Evolutionary conservation across 2,329 filamentous ascomycete species (phyloP), one percentile per base, ranked within the genome.

Genomic region (Hypoxylon sp.): DNA sequence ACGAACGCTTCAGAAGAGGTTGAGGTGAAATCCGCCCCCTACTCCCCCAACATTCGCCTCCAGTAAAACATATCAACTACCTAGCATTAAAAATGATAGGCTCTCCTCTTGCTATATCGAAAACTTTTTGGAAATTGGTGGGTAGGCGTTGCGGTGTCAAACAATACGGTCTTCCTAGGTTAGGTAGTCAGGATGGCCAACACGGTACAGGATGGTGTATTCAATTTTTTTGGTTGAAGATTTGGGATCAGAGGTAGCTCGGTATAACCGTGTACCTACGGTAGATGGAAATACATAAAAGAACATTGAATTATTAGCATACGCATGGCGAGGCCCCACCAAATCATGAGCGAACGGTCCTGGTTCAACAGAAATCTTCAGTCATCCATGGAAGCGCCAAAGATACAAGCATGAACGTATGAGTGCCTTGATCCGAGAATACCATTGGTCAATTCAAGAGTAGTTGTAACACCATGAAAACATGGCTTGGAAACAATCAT

Each of bases 1-100:
- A 93, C 91, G 68, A 98, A 98, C 81, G 91, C 94, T 4, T 85
- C 93, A 2, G 93, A 97, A 65, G 92, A 95, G 58, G 85, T 83
- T 13, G 81, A 80, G 51, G 74, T 73, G 63, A 75, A 76, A 38
- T 56, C 72, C 41, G 71, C 74, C 13, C 75, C 75, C 6, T 75
- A 78, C 58, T 75, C 79, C 14, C 73, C 79, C 17, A 76, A 78
- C 56, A 79, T 82, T 50, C 81, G 81, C 14, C 75, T 83, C 3
- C 34, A 72, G 48, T 74, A 67, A 65, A 53, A 17, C 5, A n/a
- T 10, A 21, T 43, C 32, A 11, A 10, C 23, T 13, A 17, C 21
- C 60, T 60, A 36, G 41, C 43, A 43, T 21, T 25, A 34, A 36
- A 28, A 32, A 9, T 43, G 11, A 25, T 58, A 60, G 65, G 50